Evolutionary conservation across 768 basidiomycete genomes (phyloP).

Genomic region (Favolaschia claudopus): DNA sequence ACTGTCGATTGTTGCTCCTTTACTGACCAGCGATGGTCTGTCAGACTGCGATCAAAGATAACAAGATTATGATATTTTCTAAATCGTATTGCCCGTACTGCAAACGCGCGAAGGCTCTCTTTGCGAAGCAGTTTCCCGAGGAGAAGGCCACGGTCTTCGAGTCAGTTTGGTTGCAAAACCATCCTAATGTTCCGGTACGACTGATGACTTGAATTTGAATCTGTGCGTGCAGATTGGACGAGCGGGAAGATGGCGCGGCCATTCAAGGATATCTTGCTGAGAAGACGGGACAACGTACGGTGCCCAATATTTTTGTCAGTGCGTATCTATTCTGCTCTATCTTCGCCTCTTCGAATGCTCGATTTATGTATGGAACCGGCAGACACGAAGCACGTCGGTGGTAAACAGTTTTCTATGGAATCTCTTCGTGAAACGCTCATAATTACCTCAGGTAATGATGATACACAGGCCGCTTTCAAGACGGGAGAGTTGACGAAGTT

Average conservation of each 20-base stretch:
- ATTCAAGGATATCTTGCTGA: constrained; percentile 72
- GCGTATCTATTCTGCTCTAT: constrained; percentile 37
- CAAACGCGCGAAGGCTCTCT: constrained; percentile 54
- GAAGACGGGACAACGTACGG: constrained; percentile 74
- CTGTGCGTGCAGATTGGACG: constrained; percentile 57
- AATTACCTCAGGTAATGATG: constrained; percentile 46
- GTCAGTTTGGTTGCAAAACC: constrained; percentile 47
- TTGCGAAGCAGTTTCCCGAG: constrained; percentile 46
- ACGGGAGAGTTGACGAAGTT: constrained; percentile 28
- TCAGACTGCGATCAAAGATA: constrained; percentile 54
- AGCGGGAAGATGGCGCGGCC: constrained; percentile 58
- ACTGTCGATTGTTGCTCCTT: not conserved
- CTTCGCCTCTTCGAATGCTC: not conserved
- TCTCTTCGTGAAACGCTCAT: constrained; percentile 2
- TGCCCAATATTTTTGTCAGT: constrained; percentile 85
- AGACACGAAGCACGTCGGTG: constrained; percentile 66
- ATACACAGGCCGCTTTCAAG: constrained; percentile 40
- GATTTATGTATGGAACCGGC: not conserved
- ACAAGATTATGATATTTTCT: constrained; percentile 67
- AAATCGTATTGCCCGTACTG: constrained; percentile 67
- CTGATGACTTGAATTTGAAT: not conserved
- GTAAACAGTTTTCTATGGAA: constrained; percentile 39
- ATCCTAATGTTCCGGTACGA: not conserved
- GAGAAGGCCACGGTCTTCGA: constrained; percentile 52
- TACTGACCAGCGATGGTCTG: constrained; percentile 9